Percentiles rank a stretch among this genome's conserved stretches.
Evolutionary conservation across 306 rosid species (phyloP).

Genomic region (Fragaria vesca): DNA sequence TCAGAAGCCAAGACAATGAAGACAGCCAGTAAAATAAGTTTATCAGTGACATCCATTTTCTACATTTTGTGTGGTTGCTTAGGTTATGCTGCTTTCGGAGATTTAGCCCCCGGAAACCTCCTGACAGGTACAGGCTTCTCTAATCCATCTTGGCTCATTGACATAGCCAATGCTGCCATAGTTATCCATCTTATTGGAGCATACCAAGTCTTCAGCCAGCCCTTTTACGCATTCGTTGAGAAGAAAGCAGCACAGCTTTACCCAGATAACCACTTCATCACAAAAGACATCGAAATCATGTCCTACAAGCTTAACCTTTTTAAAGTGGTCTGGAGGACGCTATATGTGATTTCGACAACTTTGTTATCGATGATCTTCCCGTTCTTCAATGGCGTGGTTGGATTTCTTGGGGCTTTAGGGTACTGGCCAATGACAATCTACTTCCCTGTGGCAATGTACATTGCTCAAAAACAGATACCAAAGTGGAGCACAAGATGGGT

Average conservation of each 20-base stretch:
- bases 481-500: constrained; percentile 68
- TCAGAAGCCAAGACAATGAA: constrained; percentile 63
- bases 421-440: constrained; percentile 69
- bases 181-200: constrained; percentile 77
- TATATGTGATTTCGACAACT: constrained; percentile 43
- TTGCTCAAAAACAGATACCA: constrained; percentile 51
- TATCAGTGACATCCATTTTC: constrained; percentile 53
- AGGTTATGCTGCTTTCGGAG: constrained; percentile 74
- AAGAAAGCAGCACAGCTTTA: constrained; percentile 24
- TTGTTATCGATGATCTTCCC: constrained; percentile 65
- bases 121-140: constrained; percentile 57
- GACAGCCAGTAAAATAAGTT: constrained; percentile 45
- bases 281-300: constrained; percentile 31
- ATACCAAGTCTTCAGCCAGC: constrained; percentile 68
- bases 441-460: constrained; percentile 72
- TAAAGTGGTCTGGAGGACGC: constrained; percentile 54
- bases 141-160: constrained; percentile 64
- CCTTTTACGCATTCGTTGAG: constrained; percentile 55
- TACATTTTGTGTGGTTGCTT: constrained; percentile 72
- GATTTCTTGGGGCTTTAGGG: constrained; percentile 69
- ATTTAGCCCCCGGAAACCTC: constrained; percentile 61
- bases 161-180: constrained; percentile 73
- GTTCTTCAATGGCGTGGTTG: constrained; percentile 65
- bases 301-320: constrained; percentile 54
- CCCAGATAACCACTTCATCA: constrained; percentile 44